Evolutionary conservation across 257 asterid species (phyloP), one percentile per base, ranked within the genome.

Genomic region (Ballota nigra): DNA sequence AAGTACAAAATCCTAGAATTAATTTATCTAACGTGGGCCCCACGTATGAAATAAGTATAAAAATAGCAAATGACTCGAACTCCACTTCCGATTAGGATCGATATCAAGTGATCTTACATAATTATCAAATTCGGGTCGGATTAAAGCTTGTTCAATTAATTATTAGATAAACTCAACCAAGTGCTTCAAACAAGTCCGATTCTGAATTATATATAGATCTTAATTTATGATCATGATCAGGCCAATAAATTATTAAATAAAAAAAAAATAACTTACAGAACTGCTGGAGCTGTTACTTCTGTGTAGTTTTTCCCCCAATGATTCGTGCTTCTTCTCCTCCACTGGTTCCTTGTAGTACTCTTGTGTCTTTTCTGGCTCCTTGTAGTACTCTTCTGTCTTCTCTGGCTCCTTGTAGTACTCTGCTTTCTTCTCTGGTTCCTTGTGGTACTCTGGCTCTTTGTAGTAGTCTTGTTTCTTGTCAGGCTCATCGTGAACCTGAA

Each of bases 271-370:
- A 40, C 96, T 85, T 91, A 94, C 98, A 13, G 90, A 86, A 73
- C 98, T 91, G 84, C 96, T 87, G 29, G 92, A 82, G 79, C 90
- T 83, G 75, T 66, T 64, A 26, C 84, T 80, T 19, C 90, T 77
- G 28, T 79, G 80, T 2, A 88, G 88, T 76, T 91, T 94, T 55
- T 87, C 66, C 43, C 61, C 59, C 29, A 91, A 71, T 8, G 85
- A 24, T 19, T 78, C 86, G 63, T 84, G 90, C 68, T 88, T 83
- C 49, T 82, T 81, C 66, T 85, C 90, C 56, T 80, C 86, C 33
- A 66, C 76, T 65, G 6, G 8, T 41, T 79, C 86, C 36, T 68
- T 3, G 4, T 11, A 53, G 13, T 36, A 47, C 18, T 77, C 86
- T n/a, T n/a, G n/a, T n/a, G n/a, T n/a, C n/a, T n/a, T n/a, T n/a